phyloP scores from a whole-genome alignment of 257 asterid genomes.

The Solanum clarkiae region DNA sequence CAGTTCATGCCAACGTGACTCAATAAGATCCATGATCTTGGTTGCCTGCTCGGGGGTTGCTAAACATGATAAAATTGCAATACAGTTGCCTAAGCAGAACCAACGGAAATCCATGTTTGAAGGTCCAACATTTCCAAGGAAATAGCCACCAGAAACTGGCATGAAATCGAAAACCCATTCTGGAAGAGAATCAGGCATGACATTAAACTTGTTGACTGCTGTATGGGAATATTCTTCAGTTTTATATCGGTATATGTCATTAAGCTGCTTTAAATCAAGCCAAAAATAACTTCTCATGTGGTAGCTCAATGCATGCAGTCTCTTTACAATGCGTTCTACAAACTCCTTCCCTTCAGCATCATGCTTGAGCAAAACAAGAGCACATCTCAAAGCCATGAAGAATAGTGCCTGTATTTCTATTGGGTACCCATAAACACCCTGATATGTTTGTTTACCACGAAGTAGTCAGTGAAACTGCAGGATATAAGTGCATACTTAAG shows the following conservation, averaged over 20 bases:
- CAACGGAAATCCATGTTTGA: constrained; percentile 67
- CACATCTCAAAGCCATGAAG: constrained; percentile 68
- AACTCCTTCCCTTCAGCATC: constrained; percentile 52
- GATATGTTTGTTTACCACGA: background rate
- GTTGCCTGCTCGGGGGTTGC: constrained; percentile 52
- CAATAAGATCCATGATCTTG: constrained; percentile 61
- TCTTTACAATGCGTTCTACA: constrained; percentile 43
- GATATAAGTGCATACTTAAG: background rate
- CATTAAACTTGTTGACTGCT: constrained; percentile 59
- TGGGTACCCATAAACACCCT: constrained; percentile 74
- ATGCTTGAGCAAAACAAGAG: constrained; percentile 43
- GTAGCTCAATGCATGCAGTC: constrained; percentile 55
- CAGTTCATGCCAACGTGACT: constrained; percentile 58
- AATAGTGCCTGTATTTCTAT: constrained; percentile 60
- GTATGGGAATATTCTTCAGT: constrained; percentile 76
- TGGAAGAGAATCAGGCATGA: constrained; percentile 69
- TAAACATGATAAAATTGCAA: constrained; percentile 50
- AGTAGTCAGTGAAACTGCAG: background rate
- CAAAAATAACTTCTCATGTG: constrained; percentile 74
- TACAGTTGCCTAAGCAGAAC: constrained; percentile 62
- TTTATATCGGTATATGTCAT: constrained; percentile 53
- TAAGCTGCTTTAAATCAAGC: constrained; percentile 56
- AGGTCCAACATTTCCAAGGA: constrained; percentile 60
- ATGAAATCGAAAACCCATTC: constrained; percentile 68
- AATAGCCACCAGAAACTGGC: constrained; percentile 58